Percentiles rank a stretch among this genome's conserved stretches.
Evolutionary conservation across 106 monocot species (phyloP).

Genomic region (Dioscorea dumetorum): DNA sequence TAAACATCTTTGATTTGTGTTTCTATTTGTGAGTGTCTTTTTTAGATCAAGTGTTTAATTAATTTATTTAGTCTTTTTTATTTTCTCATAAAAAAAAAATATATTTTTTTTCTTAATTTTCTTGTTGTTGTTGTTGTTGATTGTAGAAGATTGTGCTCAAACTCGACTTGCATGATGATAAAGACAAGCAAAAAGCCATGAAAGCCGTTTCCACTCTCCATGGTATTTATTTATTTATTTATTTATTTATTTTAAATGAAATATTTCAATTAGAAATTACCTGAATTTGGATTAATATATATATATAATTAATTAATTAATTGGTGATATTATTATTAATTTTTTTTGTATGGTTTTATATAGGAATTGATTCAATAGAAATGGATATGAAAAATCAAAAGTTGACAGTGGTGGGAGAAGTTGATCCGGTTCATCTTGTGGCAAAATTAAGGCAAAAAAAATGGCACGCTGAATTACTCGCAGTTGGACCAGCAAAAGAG

Average conservation of each 20-base stretch:
- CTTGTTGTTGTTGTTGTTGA: too few species aligned
- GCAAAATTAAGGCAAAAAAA: conserved; percentile 19
- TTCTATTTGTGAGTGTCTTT: too few species aligned
- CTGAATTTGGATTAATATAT: too few species aligned
- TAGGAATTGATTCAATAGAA: conserved; percentile 25
- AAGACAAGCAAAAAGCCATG: conserved; percentile 27
- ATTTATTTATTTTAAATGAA: neutral
- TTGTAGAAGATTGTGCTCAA: conserved; percentile 24
- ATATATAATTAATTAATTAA: too few species aligned
- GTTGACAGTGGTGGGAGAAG: conserved; percentile 24
- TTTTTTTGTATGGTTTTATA: neutral
- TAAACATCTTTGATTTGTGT: too few species aligned
- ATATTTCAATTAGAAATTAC: too few species aligned
- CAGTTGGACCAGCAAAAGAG: conserved; percentile 35
- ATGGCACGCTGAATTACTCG: conserved; percentile 18
- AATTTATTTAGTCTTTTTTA: too few species aligned
- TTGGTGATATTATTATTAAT: too few species aligned
- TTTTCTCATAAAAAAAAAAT: too few species aligned
- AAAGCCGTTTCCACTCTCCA: conserved; percentile 22
- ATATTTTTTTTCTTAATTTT: too few species aligned
- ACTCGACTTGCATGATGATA: conserved; percentile 21
- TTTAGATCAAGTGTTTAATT: too few species aligned
- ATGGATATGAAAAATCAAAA: conserved; percentile 34
- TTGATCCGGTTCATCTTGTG: conserved; percentile 22
- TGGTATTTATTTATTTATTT: conserved; percentile 1